These are phyloP conservation scores for Blastomyces gilchristii DNA, from an alignment of 2,329 filamentous ascomycete genomes.

Conservation along the genomic window DNA sequence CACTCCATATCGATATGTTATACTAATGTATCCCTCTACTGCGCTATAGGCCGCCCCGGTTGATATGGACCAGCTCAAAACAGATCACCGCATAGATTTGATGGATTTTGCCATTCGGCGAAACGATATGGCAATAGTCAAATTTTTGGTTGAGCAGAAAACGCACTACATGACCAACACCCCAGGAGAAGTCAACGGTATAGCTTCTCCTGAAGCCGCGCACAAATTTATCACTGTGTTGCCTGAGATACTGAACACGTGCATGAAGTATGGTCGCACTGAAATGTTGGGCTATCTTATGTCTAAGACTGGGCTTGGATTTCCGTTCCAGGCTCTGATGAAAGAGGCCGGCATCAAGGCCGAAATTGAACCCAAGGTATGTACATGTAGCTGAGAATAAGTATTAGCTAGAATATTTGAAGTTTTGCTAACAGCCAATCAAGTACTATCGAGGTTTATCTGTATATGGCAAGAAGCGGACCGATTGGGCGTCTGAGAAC, in stretches of 20 bases:
- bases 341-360: conserved; percentile 54
- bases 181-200: conserved; percentile 22
- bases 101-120: conserved; percentile 37
- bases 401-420: conserved; percentile 6
- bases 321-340: conserved; percentile 57
- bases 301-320: conserved; percentile 49
- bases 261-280: conserved; percentile 34
- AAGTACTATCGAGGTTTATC: conserved; percentile 63
- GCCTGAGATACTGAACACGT: conserved; percentile 25
- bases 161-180: conserved; percentile 33
- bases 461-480: conserved; percentile 60
- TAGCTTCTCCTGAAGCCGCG: not conserved
- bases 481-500: conserved; percentile 59
- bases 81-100: conserved; percentile 8
- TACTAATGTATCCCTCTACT: not conserved
- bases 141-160: conserved; percentile 45
- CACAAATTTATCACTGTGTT: conserved; percentile 18
- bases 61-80: not conserved
- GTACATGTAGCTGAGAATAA: not conserved
- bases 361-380: conserved; percentile 38
- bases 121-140: conserved; percentile 44
- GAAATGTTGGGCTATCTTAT: conserved; percentile 48
- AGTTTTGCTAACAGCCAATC: conserved; percentile 20
- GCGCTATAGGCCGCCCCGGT: not conserved
- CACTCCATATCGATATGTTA: not conserved